Base-by-base conservation (phyloP, 2,329 filamentous ascomycete genomes). In the Phoma herbarum region DNA sequence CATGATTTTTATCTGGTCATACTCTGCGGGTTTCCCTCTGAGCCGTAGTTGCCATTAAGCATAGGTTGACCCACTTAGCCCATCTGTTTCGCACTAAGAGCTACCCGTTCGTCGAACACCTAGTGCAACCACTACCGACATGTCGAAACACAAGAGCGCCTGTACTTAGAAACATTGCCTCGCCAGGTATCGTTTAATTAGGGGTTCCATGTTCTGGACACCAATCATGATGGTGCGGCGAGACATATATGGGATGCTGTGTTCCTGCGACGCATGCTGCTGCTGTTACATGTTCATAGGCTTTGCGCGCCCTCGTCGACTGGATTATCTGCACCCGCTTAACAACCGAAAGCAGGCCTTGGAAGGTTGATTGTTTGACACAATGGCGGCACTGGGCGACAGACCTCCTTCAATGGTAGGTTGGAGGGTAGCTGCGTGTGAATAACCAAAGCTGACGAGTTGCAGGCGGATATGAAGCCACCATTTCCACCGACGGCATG, bases 401-500 rank as follows among this genome's bases (percentile, higher is more conserved):
- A 61, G 57, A 41, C 53, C 63, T 57, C 50, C 64, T 55, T 53
- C 61, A 18, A 60, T 58, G 58, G 66, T 68, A 52, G 26, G 10
- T 20, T 22, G 12, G 35, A 55, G n/a, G 11, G 5, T 26, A 39
- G 2, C n/a, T 26, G 2, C 18, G 10, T 18, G 16, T 14, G 14
- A 16, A 23, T 12, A 16, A 20, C 22, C 6, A 20, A 29, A 22
- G 14, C 60, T 67, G 47, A 72, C 41, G 31, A 12, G 2, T 12
- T 31, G 16, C 28, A 72, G 69, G 60, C 62, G 52, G 35, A 52
- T 26, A 47, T 48, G 44, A 58, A 66, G 60, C 66, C 69, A 18
- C 76, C 75, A 11, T 78, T 74, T 51, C 50, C 61, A 23, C 75
- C 76, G 10, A 53, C 33, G 33, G 57, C 60, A 43, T 77, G 75